These are phyloP conservation scores for Ilyonectria robusta DNA, from an alignment of 2,329 filamentous ascomycete genomes.

Conservation along the genomic window DNA sequence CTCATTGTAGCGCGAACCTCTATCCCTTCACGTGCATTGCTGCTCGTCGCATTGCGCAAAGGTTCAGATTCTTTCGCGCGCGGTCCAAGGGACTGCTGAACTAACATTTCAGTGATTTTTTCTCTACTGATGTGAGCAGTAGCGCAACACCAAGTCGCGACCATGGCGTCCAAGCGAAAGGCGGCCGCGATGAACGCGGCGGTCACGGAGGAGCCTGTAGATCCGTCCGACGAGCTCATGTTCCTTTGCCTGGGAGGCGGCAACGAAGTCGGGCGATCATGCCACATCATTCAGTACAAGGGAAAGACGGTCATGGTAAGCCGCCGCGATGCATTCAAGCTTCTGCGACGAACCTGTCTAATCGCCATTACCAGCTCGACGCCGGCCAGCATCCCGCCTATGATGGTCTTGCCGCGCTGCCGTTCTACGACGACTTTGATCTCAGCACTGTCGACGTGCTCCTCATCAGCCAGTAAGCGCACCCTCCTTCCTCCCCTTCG, in stretches of 20 bases:
- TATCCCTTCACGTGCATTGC: conserved; percentile 11
- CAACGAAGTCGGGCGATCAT: conserved; percentile 96
- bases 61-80: conserved; percentile 22
- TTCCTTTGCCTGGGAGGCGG: conserved; percentile 95
- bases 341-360: conserved; percentile 33
- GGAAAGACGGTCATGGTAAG: conserved; percentile 98
- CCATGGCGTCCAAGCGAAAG: conserved; percentile 96
- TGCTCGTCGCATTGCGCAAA: conserved; percentile 26
- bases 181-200: conserved; percentile 79
- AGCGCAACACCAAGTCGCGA: conserved; percentile 42
- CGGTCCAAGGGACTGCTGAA: conserved; percentile 21
- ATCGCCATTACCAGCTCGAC: conserved; percentile 77
- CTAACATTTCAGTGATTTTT: conserved; percentile 35
- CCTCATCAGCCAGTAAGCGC: conserved; percentile 96
- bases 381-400: conserved; percentile 97
- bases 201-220: conserved; percentile 85
- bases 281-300: conserved; percentile 99
- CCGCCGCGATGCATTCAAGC: conserved; percentile 7
- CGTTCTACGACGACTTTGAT: conserved; percentile 99
- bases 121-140: conserved; percentile 38
- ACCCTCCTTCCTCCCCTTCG: conserved; percentile 35
- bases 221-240: conserved; percentile 93
- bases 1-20: not conserved
- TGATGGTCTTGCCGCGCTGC: conserved; percentile 91
- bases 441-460: conserved; percentile 97